A percentile compares a stretch with the other conserved stretches of the same genome.
These are phyloP conservation scores for Vigna trinervia DNA, from an alignment of 306 rosid species.

Conservation along the genomic window DNA sequence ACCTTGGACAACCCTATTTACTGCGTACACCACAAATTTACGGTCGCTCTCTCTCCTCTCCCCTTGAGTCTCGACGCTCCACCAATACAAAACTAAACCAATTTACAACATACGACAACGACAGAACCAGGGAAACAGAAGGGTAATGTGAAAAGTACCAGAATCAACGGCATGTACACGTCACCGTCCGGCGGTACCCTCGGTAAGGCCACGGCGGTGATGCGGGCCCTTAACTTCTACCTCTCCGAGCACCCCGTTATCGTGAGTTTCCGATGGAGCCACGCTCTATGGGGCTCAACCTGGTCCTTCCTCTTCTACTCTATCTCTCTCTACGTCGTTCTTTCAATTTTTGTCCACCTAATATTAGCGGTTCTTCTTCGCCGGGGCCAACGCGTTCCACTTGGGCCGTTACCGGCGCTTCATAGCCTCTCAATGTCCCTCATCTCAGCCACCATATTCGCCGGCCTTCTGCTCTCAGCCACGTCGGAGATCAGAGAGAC, in stretches of 20 bases:
- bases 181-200: constrained; percentile 42
- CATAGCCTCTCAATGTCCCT: constrained; percentile 69
- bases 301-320: constrained; percentile 88
- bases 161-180: constrained; percentile 15
- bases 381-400: constrained; percentile 59
- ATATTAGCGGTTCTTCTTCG: constrained; percentile 47
- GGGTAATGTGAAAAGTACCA: background rate
- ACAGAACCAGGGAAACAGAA: background rate
- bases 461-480: constrained; percentile 78
- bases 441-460: constrained; percentile 69
- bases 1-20: too few species aligned
- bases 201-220: constrained; percentile 42
- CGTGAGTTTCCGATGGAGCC: constrained; percentile 86
- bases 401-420: constrained; percentile 90
- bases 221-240: constrained; percentile 60
- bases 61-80: background rate
- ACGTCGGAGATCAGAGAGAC: constrained; percentile 88
- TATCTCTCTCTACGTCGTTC: constrained; percentile 54
- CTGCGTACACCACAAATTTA: constrained; percentile 10
- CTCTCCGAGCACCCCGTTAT: constrained; percentile 90
- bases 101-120: background rate
- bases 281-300: constrained; percentile 78
- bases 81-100: background rate
- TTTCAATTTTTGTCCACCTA: constrained; percentile 61
- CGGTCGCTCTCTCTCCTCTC: background rate